Evolutionary conservation across 2,329 filamentous ascomycete species (phyloP).

Genomic region (Monosporascus cannonballus): DNA sequence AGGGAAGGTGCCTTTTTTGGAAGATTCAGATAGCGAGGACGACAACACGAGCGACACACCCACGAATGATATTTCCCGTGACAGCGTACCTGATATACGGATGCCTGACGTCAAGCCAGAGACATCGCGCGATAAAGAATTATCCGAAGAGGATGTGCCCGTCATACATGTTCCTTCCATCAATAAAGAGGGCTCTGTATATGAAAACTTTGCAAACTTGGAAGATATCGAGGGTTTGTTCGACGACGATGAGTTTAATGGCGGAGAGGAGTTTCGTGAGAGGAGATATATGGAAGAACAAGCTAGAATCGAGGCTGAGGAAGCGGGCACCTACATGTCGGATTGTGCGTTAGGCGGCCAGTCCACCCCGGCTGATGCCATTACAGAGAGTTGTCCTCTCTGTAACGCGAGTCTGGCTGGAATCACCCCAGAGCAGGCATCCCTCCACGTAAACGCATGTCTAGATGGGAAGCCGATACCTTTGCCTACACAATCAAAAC

Average conservation of each 20-base stretch:
- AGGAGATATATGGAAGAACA: conserved; percentile 73
- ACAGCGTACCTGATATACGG: not conserved
- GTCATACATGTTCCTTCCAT: conserved; percentile 13
- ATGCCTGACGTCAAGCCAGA: conserved; percentile 5
- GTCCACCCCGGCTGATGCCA: conserved; percentile 20
- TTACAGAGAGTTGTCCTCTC: conserved; percentile 61
- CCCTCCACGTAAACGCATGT: conserved; percentile 86
- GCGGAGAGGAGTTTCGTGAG: conserved; percentile 60
- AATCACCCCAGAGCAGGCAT: conserved; percentile 59
- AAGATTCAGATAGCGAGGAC: conserved; percentile 59
- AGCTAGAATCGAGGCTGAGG: conserved; percentile 56
- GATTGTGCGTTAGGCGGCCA: conserved; percentile 26
- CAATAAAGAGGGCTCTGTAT: conserved; percentile 14
- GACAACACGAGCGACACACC: conserved; percentile 19
- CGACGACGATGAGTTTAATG: conserved; percentile 39
- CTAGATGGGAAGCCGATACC: conserved; percentile 74
- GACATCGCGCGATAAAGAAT: conserved; percentile 7
- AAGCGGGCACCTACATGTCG: conserved; percentile 36
- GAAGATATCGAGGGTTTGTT: conserved; percentile 33
- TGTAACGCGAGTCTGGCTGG: conserved; percentile 62
- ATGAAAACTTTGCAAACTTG: conserved; percentile 30
- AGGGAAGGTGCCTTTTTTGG: conserved; percentile 57
- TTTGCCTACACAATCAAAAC: conserved; percentile 30
- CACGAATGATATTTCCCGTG: conserved; percentile 2
- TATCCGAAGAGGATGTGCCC: conserved; percentile 22